These are phyloP conservation scores for Neurospora sp. DNA, from an alignment of 495 filamentous ascomycete species.

Conservation along the genomic window DNA sequence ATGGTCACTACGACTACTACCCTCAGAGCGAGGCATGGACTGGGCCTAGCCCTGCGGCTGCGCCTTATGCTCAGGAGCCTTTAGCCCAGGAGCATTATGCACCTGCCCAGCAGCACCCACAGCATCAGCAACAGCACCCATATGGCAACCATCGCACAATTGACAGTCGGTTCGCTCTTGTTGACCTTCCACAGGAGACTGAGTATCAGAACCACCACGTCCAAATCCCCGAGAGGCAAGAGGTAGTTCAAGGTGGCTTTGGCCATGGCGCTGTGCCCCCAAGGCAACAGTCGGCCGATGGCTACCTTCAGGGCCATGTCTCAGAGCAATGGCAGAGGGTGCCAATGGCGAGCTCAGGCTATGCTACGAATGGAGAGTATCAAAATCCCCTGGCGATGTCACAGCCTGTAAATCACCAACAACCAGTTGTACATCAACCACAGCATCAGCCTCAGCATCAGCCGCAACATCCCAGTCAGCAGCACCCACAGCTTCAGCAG, in stretches of 20 bases:
- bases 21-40: slow-evolving; percentile 13
- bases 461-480: slow-evolving; percentile 21
- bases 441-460: slow-evolving; percentile 17
- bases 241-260: slow-evolving; percentile 9
- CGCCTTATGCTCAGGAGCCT: slow-evolving; percentile 12
- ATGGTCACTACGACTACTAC: slow-evolving; percentile 11
- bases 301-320: slow-evolving; percentile 8
- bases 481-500: slow-evolving; percentile 23
- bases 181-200: slow-evolving; percentile 6
- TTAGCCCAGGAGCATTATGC: not conserved
- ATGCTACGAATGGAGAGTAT: slow-evolving; percentile 11
- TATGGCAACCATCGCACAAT: slow-evolving; percentile 7
- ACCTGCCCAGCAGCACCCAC: not conserved
- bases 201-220: slow-evolving; percentile 11
- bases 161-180: slow-evolving; percentile 14
- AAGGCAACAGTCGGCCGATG: slow-evolving; percentile 3
- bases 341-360: slow-evolving; percentile 5
- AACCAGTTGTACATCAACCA: no score
- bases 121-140: slow-evolving; percentile 9
- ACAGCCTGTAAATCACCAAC: slow-evolving; percentile 8
- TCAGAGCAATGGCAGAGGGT: slow-evolving; percentile 15
- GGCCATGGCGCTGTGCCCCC: slow-evolving; percentile 1
- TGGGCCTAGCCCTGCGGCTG: slow-evolving; percentile 1
- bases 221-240: slow-evolving; percentile 6
- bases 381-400: slow-evolving; percentile 14